Conservation (phyloP, 176 grass and related monocot genomes). For the Metroxylon sagu region DNA sequence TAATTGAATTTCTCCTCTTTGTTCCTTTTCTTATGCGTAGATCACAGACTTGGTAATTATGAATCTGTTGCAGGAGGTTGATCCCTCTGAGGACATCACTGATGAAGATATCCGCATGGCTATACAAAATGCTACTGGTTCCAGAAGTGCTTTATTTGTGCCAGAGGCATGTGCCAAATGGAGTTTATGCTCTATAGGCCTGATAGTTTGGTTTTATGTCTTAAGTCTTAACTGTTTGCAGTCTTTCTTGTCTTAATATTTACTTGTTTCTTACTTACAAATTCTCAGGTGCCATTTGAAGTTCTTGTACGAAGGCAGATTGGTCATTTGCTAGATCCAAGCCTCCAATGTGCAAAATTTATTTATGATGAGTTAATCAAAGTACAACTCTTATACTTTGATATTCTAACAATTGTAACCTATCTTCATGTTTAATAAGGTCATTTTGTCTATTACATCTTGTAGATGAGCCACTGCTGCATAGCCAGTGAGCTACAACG, state of each 20-base stretch:
- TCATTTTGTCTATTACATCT: no score
- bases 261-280: neutral
- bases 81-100: slow-evolving; percentile 80
- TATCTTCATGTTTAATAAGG: no score
- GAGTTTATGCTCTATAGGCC: no score
- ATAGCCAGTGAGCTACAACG: slow-evolving; percentile 62
- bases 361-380: slow-evolving; percentile 96
- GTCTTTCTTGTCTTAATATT: no score
- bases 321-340: slow-evolving; percentile 78
- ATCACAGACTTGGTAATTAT: neutral
- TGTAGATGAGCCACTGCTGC: slow-evolving; percentile 82
- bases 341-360: slow-evolving; percentile 92
- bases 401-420: no score
- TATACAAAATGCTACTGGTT: slow-evolving; percentile 71
- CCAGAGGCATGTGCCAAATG: slow-evolving; percentile 38
- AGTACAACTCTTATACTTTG: slow-evolving; percentile 27
- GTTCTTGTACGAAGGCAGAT: slow-evolving; percentile 92
- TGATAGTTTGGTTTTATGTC: slow-evolving; percentile 5
- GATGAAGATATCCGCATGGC: slow-evolving; percentile 71
- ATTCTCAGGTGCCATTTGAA: slow-evolving; percentile 78
- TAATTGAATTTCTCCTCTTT: no score
- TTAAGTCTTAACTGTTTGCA: no score
- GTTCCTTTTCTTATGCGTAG: no score
- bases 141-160: slow-evolving; percentile 84
- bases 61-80: slow-evolving; percentile 55